Percentiles rank a stretch among this genome's conserved stretches.
These are phyloP conservation scores for Candida albicans DNA, from an alignment of 1,139 yeast genomes.

Conservation along the genomic window DNA sequence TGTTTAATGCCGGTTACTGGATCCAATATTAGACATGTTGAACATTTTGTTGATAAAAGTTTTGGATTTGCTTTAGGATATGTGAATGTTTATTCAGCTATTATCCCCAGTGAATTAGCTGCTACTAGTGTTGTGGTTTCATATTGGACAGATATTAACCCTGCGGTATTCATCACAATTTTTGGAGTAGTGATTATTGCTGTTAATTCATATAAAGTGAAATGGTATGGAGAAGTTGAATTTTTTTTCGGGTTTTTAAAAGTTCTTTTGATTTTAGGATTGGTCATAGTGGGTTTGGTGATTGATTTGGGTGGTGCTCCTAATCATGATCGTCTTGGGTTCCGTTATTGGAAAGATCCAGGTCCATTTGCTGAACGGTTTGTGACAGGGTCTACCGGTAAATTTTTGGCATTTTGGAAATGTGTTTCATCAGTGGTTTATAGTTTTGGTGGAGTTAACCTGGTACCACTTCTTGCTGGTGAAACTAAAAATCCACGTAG, in stretches of 20 bases:
- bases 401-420: constrained; percentile 30
- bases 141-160: constrained; percentile 22
- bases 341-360: constrained; percentile 27
- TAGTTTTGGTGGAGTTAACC: constrained; percentile 35
- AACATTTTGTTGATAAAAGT: constrained; percentile 28
- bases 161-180: constrained; percentile 28
- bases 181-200: constrained; percentile 23
- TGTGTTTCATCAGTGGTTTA: constrained; percentile 25
- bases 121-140: constrained; percentile 28
- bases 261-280: constrained; percentile 25
- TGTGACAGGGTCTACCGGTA: constrained; percentile 23
- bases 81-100: constrained; percentile 16
- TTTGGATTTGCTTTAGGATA: constrained; percentile 29
- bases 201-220: constrained; percentile 26
- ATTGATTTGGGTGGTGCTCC: constrained; percentile 36
- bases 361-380: constrained; percentile 24
- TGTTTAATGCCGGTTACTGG: constrained; percentile 32
- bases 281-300: constrained; percentile 24
- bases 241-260: constrained; percentile 31
- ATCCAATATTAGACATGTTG: constrained; percentile 29
- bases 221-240: constrained; percentile 34
- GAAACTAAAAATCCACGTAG: constrained; percentile 52
- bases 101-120: constrained; percentile 24
- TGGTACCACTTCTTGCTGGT: constrained; percentile 46
- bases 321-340: constrained; percentile 23